phyloP scores from a whole-genome alignment of 768 basidiomycete genomes.

The Trichaptum fuscoviolaceum region DNA sequence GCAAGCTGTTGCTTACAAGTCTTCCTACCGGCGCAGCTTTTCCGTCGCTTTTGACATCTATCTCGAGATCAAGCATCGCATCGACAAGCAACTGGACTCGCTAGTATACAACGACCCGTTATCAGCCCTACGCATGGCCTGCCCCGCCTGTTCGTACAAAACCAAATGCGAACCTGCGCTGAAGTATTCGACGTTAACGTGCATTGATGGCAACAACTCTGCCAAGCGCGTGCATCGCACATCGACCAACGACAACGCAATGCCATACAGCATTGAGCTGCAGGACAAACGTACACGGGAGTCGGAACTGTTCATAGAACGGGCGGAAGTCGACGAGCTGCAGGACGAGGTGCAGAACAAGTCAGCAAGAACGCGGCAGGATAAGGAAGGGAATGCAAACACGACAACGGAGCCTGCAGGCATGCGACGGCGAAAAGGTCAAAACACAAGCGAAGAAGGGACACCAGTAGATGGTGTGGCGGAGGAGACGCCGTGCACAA shows the following conservation, averaged over 20 bases:
- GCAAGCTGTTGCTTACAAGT: no score
- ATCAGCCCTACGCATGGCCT: slow-evolving; percentile 17
- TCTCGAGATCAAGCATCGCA: slow-evolving; percentile 17
- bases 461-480: no score
- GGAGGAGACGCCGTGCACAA: slow-evolving; percentile 5
- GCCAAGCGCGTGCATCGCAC: slow-evolving; percentile 1
- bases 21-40: slow-evolving; percentile 10
- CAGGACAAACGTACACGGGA: no score
- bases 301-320: no score
- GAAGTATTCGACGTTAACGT: slow-evolving; percentile 13
- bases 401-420: no score
- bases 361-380: no score
- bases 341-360: no score
- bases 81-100: slow-evolving; percentile 9
- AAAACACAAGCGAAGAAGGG: no score
- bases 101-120: slow-evolving; percentile 2
- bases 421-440: no score
- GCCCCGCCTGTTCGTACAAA: slow-evolving; percentile 23
- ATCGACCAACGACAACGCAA: background rate
- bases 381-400: no score
- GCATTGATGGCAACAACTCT: slow-evolving; percentile 18
- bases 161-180: slow-evolving; percentile 16
- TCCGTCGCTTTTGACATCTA: slow-evolving; percentile 22
- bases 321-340: no score
- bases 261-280: background rate